Evolutionary conservation across 2,329 filamentous ascomycete genomes (phyloP).

Genomic region (Alternaria angustiovoidea): DNA sequence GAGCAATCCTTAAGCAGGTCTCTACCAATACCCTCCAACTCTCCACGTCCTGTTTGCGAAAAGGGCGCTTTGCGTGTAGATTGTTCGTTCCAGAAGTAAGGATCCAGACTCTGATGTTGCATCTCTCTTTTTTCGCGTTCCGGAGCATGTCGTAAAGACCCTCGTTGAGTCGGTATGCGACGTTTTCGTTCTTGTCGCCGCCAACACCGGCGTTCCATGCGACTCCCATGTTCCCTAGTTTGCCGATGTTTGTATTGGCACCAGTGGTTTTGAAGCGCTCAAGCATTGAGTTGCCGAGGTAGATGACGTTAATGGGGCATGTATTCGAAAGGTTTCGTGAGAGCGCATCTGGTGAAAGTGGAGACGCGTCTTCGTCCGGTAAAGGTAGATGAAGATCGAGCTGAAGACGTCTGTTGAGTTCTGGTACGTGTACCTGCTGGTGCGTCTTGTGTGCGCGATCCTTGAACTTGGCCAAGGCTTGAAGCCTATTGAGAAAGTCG

Average conservation of each 20-base stretch:
- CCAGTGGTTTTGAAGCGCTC: slow-evolving; percentile 29
- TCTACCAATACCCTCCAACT: slow-evolving; percentile 11
- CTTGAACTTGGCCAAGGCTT: too few relatives aligned
- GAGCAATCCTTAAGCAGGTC: slow-evolving; percentile 19
- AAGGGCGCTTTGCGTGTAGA: neutral
- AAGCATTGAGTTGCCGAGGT: slow-evolving; percentile 30
- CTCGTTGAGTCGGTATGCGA: slow-evolving; percentile 6
- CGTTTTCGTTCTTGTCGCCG: slow-evolving; percentile 24
- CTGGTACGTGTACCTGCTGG: neutral
- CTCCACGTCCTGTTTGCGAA: slow-evolving; percentile 9
- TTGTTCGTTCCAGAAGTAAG: slow-evolving; percentile 24
- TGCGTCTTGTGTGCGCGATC: too few relatives aligned
- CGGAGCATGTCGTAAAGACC: slow-evolving; percentile 10
- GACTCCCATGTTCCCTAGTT: neutral
- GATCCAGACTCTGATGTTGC: slow-evolving; percentile 20
- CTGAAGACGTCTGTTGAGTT: neutral
- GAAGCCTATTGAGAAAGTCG: too few relatives aligned
- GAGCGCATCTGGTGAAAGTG: neutral
- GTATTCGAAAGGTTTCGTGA: slow-evolving; percentile 16
- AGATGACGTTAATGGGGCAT: slow-evolving; percentile 13
- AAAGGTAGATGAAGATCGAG: neutral
- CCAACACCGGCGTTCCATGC: slow-evolving; percentile 24
- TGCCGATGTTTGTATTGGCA: slow-evolving; percentile 8
- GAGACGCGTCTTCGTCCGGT: neutral
- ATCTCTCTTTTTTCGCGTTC: neutral